These are phyloP conservation scores for Rosa lucieae DNA, from an alignment of 306 rosid species.

Conservation along the genomic window DNA sequence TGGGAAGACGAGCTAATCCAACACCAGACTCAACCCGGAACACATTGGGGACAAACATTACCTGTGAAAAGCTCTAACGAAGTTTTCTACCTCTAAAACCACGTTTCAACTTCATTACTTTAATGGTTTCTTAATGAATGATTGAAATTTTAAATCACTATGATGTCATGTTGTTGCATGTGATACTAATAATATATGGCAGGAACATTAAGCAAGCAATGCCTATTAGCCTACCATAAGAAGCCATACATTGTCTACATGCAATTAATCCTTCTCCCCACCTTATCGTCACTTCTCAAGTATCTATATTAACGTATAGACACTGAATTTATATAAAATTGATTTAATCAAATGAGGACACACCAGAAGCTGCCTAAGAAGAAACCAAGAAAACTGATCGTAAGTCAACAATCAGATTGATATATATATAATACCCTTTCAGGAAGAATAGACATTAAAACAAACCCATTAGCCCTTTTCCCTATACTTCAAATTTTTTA, in stretches of 20 bases:
- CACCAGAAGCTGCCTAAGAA: conserved; percentile 31
- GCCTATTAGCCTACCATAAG: conserved; percentile 29
- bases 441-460: conserved; percentile 23
- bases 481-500: not conserved
- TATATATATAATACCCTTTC: conserved; percentile 13
- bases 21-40: not conserved
- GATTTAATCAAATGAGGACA: conserved; percentile 35
- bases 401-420: conserved; percentile 23
- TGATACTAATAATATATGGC: not conserved
- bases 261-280: conserved; percentile 26
- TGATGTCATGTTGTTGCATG: conserved; percentile 20
- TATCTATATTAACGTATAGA: conserved; percentile 3
- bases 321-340: conserved; percentile 3
- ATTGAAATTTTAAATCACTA: not conserved
- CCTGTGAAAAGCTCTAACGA: not conserved
- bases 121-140: not conserved
- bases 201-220: conserved; percentile 18
- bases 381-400: conserved; percentile 35
- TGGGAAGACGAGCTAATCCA: not conserved
- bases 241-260: conserved; percentile 21
- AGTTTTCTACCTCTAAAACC: conserved; percentile 5
- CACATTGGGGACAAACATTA: not conserved
- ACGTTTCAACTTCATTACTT: not conserved
- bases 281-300: conserved; percentile 37
- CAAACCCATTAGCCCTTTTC: conserved; percentile 17